phyloP scores from a whole-genome alignment of 371 early-diverging fungal species.

The Rhizopus arrhizus region DNA sequence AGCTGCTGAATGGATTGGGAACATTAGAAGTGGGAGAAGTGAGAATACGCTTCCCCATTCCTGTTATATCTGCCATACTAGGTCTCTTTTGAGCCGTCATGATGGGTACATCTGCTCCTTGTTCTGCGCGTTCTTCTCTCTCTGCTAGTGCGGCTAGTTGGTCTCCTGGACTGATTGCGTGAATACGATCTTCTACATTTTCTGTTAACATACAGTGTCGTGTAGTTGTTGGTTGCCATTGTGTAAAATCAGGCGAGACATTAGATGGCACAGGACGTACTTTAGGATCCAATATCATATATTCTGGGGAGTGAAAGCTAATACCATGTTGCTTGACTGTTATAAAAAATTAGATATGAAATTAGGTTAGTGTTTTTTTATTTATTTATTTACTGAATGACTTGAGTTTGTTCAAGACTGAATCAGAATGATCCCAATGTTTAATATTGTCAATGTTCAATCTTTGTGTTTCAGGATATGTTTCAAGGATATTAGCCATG shows the following conservation, averaged over 20 bases:
- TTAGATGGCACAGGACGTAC: constrained; percentile 11
- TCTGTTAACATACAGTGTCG: constrained; percentile 12
- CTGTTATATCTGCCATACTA: constrained; percentile 13
- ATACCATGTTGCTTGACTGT: constrained; percentile 20
- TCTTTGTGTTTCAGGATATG: constrained; percentile 12
- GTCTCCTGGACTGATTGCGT: not conserved
- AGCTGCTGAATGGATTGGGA: constrained; percentile 14
- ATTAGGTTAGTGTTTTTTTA: not conserved
- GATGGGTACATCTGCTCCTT: constrained; percentile 16
- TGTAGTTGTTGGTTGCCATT: constrained; percentile 10
- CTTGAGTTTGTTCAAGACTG: not conserved
- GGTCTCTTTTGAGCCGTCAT: constrained; percentile 23
- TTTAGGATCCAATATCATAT: constrained; percentile 18
- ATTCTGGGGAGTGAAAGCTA: constrained; percentile 25
- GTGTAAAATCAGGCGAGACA: constrained; percentile 7
- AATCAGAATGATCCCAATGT: constrained; percentile 6
- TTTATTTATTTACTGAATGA: not conserved
- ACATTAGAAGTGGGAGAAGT: constrained; percentile 11
- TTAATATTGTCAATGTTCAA: constrained; percentile 28
- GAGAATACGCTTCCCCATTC: constrained; percentile 12
- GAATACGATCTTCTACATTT: constrained; percentile 12
- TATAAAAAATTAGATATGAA: not conserved
- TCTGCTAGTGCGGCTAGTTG: constrained; percentile 12
- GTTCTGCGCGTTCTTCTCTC: constrained; percentile 17
- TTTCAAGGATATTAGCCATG: constrained; percentile 22